phyloP scores from a whole-genome alignment of 108 stramenopile genomes.

The Cyclotella kingstonii region DNA sequence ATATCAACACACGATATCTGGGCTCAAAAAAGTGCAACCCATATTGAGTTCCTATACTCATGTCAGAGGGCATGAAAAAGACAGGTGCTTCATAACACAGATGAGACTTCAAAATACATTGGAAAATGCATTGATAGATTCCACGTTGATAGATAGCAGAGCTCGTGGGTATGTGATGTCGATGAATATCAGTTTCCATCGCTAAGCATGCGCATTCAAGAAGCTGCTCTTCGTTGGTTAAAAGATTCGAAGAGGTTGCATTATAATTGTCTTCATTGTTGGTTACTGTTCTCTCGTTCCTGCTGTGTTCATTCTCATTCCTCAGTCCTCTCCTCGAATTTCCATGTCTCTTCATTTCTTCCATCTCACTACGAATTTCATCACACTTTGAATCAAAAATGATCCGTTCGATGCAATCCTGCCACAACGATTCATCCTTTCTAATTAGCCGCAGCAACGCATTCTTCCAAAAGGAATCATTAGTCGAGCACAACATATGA shows the following conservation, averaged over 20 bases:
- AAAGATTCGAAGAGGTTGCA: too few species aligned
- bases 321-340: slow-evolving; percentile 27
- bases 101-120: slow-evolving; percentile 46
- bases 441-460: slow-evolving; percentile 41
- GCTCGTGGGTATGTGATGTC: slow-evolving; percentile 12
- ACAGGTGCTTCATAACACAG: slow-evolving; percentile 54
- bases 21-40: slow-evolving; percentile 78
- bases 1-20: slow-evolving; percentile 67
- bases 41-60: slow-evolving; percentile 47
- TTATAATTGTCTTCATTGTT: too few species aligned
- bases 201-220: slow-evolving; percentile 33
- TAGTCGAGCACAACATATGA: slow-evolving; percentile 19
- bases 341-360: slow-evolving; percentile 2
- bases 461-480: slow-evolving; percentile 55
- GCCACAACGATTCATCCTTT: slow-evolving; percentile 43
- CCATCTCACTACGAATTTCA: slow-evolving; percentile 18
- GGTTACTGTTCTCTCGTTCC: not conserved
- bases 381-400: slow-evolving; percentile 36
- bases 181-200: slow-evolving; percentile 26
- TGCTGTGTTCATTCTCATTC: slow-evolving; percentile 12
- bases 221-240: slow-evolving; percentile 19
- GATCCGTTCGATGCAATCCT: slow-evolving; percentile 40
- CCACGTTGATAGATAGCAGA: slow-evolving; percentile 44
- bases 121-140: slow-evolving; percentile 51
- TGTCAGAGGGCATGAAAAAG: slow-evolving; percentile 60